Conservation (phyloP, 768 basidiomycete species). For the Paxillus involutus region DNA sequence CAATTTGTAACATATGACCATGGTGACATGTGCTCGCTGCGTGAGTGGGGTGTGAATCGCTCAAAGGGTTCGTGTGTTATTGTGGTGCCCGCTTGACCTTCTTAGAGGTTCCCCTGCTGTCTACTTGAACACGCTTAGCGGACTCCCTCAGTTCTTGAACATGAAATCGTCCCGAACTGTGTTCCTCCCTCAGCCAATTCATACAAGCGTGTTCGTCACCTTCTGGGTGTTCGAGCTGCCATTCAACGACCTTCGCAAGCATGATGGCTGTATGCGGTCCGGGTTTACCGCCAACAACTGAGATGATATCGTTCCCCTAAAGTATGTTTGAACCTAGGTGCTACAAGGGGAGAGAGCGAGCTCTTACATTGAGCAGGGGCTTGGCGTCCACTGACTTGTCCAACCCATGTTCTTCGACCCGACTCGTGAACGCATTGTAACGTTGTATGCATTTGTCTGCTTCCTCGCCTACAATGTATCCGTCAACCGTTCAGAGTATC, state of each 20-base stretch:
- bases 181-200: constrained; percentile 65
- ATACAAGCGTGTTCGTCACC: constrained; percentile 66
- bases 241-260: constrained; percentile 68
- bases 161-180: constrained; percentile 44
- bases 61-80: not conserved
- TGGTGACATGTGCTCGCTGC: not conserved
- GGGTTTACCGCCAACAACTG: constrained; percentile 53
- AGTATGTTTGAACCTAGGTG: constrained; percentile 2
- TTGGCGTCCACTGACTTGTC: constrained; percentile 62
- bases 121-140: constrained; percentile 25
- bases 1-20: not conserved
- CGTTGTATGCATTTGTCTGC: constrained; percentile 48
- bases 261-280: constrained; percentile 72
- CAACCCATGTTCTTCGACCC: constrained; percentile 63
- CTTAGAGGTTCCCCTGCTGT: constrained; percentile 23
- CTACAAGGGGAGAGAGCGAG: not conserved
- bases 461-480: constrained; percentile 36
- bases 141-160: constrained; percentile 25
- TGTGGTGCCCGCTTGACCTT: constrained; percentile 28
- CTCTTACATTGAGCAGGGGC: constrained; percentile 76
- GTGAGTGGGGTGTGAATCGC: not conserved
- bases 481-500: not conserved
- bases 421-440: constrained; percentile 67
- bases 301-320: constrained; percentile 71
- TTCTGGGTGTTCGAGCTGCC: constrained; percentile 81